Conservation (phyloP, 1,284 basidiomycete genomes). For the Malassezia arunalokei region DNA sequence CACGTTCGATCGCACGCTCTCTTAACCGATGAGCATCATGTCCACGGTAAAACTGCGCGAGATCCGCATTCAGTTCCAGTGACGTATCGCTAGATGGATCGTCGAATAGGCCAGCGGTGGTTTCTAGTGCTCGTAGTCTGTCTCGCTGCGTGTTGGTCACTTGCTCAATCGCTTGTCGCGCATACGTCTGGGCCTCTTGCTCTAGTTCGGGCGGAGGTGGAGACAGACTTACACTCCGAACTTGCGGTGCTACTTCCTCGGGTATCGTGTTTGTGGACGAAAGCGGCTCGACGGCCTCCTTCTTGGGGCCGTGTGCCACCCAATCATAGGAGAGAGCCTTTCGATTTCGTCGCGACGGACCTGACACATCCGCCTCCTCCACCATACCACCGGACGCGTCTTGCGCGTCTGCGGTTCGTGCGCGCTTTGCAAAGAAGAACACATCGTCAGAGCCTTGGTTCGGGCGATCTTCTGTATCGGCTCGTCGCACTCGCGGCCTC, state of each 20-base stretch:
- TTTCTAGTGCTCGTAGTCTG: neutral
- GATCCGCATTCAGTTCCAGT: constrained; percentile 26
- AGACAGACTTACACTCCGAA: constrained; percentile 12
- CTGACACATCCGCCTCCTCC: neutral
- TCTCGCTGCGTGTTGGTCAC: neutral
- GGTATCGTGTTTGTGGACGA: neutral
- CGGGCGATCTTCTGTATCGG: no score
- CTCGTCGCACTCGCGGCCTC: constrained; percentile 5
- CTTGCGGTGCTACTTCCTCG: neutral
- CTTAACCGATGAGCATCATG: constrained; percentile 22
- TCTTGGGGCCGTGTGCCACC: neutral
- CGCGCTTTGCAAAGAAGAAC: constrained; percentile 6
- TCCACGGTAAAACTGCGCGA: constrained; percentile 24
- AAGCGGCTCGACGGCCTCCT: neutral
- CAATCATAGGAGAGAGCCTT: constrained; percentile 4
- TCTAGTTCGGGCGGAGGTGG: constrained; percentile 14
- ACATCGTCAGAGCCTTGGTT: neutral
- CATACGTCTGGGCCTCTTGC: constrained; percentile 5
- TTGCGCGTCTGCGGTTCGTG: neutral
- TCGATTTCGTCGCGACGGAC: neutral
- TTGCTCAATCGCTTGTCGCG: neutral
- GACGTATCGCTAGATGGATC: neutral
- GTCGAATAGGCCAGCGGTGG: neutral
- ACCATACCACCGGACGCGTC: neutral
- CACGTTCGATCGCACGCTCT: constrained; percentile 20